Evolutionary conservation across 768 basidiomycete species (phyloP).

Genomic region (Tricholoma matsutake): DNA sequence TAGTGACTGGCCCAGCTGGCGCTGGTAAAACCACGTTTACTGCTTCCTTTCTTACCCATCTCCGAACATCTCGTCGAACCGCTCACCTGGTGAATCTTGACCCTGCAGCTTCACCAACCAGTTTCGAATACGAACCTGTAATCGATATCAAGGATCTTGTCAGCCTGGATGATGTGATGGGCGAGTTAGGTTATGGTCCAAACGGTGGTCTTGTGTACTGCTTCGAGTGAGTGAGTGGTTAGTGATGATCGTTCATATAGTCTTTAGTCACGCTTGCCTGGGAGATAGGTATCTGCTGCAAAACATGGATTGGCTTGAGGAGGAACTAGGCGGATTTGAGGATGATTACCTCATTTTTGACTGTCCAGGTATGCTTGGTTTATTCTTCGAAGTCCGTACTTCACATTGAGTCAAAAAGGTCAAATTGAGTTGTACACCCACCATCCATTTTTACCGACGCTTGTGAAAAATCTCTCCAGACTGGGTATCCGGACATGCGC

Average conservation of each 20-base stretch:
- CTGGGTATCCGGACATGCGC: constrained; percentile 86
- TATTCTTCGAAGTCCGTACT: neutral
- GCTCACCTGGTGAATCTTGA: constrained; percentile 97
- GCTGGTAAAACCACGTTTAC: constrained; percentile 98
- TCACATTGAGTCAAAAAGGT: constrained; percentile 41
- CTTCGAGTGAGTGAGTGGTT: constrained; percentile 90
- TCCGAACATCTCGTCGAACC: constrained; percentile 74
- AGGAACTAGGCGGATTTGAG: constrained; percentile 91
- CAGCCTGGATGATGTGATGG: constrained; percentile 93
- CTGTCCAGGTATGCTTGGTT: constrained; percentile 65
- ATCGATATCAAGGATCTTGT: constrained; percentile 95
- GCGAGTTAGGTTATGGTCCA: constrained; percentile 90
- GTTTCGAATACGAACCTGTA: constrained; percentile 88
- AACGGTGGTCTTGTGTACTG: constrained; percentile 98
- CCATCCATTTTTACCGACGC: constrained; percentile 91
- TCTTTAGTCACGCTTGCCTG: neutral
- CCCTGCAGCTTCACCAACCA: constrained; percentile 82
- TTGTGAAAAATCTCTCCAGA: constrained; percentile 71
- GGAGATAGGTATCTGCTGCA: constrained; percentile 83
- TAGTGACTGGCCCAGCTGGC: constrained; percentile 94
- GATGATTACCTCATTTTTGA: constrained; percentile 95
- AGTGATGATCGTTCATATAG: neutral
- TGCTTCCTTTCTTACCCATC: constrained; percentile 83
- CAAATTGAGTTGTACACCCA: constrained; percentile 99
- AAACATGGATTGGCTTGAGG: constrained; percentile 98